Conservation (phyloP, 176 grass and related monocot species). For the Zoysia pacifica region DNA sequence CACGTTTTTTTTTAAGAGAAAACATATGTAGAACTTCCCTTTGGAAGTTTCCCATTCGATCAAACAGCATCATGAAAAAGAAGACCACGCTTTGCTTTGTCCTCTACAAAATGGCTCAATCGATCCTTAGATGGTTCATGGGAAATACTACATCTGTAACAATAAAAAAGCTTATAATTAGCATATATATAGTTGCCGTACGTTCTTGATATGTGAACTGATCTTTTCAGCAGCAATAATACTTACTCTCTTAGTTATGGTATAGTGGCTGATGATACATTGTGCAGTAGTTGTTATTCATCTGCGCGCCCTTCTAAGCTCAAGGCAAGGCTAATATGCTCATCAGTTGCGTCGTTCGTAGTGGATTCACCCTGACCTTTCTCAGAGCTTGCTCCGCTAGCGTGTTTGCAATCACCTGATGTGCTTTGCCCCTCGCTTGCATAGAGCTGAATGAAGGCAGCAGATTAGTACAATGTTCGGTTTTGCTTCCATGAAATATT, state of each 20-base stretch:
- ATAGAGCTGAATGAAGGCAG: conserved; percentile 8
- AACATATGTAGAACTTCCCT: neutral
- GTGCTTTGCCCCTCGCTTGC: neutral
- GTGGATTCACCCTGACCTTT: conserved; percentile 4
- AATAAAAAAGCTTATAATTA: neutral
- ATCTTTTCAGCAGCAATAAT: neutral
- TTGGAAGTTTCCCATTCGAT: neutral
- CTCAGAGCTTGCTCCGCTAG: neutral
- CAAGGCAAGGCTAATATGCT: conserved; percentile 20
- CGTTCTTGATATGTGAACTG: neutral
- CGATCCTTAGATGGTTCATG: neutral
- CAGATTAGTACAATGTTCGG: neutral
- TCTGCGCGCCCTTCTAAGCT: neutral
- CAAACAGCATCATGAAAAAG: neutral
- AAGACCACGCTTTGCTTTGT: neutral
- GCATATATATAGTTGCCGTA: neutral
- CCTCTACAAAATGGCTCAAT: neutral
- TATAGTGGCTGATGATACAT: neutral
- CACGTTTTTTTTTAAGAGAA: neutral
- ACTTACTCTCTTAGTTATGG: neutral
- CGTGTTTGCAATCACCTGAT: neutral
- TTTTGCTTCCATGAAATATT: neutral
- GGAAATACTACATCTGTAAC: neutral
- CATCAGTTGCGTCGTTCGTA: neutral
- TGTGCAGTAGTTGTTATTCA: neutral